These are phyloP conservation scores for Coprinopsis cinerea DNA, from an alignment of 768 basidiomycete species.

Conservation along the genomic window DNA sequence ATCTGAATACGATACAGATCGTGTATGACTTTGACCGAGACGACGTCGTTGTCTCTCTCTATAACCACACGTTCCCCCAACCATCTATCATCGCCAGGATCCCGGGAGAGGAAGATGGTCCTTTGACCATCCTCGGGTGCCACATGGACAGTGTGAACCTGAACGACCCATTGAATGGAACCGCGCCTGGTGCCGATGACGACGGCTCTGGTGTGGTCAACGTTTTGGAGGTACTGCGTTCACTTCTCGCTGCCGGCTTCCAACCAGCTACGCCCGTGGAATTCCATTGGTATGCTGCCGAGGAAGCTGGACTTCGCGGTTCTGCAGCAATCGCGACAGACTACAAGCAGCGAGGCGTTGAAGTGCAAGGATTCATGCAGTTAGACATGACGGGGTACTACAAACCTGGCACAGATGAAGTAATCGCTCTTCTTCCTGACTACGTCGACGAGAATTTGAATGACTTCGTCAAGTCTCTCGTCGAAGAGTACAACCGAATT, in stretches of 20 bases:
- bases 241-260: conserved; percentile 33
- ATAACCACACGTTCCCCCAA: conserved; percentile 29
- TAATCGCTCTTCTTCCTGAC: conserved; percentile 35
- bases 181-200: conserved; percentile 45
- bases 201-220: conserved; percentile 43
- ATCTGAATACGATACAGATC: conserved; percentile 1
- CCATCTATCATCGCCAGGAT: conserved; percentile 33
- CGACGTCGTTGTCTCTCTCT: conserved; percentile 25
- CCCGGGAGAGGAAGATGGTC: conserved; percentile 23
- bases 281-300: conserved; percentile 44
- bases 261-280: conserved; percentile 35
- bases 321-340: conserved; percentile 47
- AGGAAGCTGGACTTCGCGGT: conserved; percentile 42
- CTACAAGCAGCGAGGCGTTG: conserved; percentile 38
- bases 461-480: conserved; percentile 38
- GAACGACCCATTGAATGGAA: conserved; percentile 30
- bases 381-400: conserved; percentile 40
- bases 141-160: conserved; percentile 40
- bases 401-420: conserved; percentile 38
- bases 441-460: conserved; percentile 36
- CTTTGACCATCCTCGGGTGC: conserved; percentile 32
- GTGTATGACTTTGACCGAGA: conserved; percentile 14
- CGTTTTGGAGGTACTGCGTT: conserved; percentile 36
- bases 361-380: conserved; percentile 46
- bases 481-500: conserved; percentile 31